Conservation (phyloP, 140 eudicot species). For the Ambrosia hybrid region DNA sequence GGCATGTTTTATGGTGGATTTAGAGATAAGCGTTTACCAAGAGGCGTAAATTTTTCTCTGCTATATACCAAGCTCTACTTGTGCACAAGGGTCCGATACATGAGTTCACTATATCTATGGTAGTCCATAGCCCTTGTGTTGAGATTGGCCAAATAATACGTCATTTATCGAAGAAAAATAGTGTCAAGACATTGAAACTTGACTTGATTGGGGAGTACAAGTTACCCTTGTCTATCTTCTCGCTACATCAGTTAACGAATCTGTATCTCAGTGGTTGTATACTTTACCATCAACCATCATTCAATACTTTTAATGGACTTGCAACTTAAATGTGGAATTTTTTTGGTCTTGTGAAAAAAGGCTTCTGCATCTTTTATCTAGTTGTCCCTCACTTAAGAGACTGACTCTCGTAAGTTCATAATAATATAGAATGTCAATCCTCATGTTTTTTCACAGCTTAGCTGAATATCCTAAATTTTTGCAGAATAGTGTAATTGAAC, state of each 20-base stretch:
- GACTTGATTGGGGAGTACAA: neutral
- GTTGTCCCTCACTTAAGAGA: neutral
- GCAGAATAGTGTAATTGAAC: no score
- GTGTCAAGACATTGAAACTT: neutral
- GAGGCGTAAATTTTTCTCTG: no score
- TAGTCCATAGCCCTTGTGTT: neutral
- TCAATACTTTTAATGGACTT: neutral
- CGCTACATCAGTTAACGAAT: neutral
- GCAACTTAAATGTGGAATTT: constrained; percentile 10
- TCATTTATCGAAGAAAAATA: neutral
- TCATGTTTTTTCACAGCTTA: no score
- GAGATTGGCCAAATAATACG: neutral
- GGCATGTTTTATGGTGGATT: no score
- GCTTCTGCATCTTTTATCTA: neutral
- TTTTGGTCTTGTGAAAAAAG: neutral
- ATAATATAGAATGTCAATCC: no score
- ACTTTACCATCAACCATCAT: neutral
- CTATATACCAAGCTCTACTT: neutral
- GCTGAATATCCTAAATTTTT: no score
- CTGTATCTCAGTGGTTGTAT: neutral
- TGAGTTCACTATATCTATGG: neutral
- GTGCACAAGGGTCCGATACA: neutral
- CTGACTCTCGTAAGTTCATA: no score
- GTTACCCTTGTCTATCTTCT: neutral
- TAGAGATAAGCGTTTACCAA: no score